phyloP scores from a whole-genome alignment of 23 red algal species.

The Gracilaria caudata region DNA sequence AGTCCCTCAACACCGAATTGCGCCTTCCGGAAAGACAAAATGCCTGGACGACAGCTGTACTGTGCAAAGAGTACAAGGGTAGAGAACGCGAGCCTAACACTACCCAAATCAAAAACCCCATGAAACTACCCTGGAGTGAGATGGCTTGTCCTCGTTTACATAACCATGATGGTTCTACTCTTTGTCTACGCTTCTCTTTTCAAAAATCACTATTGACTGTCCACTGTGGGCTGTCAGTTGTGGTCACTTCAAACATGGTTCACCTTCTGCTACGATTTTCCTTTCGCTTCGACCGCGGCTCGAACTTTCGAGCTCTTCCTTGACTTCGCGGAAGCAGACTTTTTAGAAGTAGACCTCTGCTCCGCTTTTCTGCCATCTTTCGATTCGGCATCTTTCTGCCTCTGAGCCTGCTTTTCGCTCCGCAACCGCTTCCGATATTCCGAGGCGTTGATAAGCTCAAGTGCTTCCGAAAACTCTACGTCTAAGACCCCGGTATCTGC shows the following conservation, averaged over 20 bases:
- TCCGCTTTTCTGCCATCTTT: neutral
- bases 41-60: too few species aligned
- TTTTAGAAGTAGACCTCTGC: neutral
- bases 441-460: slow-evolving; percentile 39
- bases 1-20: too few species aligned
- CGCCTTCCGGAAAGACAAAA: too few species aligned
- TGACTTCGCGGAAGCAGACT: neutral
- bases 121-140: too few species aligned
- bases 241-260: neutral
- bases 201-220: neutral
- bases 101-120: too few species aligned
- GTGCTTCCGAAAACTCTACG: slow-evolving; percentile 28
- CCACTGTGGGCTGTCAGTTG: neutral
- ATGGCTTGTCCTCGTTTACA: too few species aligned
- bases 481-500: slow-evolving; percentile 35
- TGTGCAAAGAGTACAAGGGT: too few species aligned
- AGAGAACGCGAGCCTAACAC: too few species aligned
- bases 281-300: neutral
- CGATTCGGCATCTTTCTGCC: slow-evolving; percentile 5
- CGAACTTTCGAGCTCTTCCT: neutral
- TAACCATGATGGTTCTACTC: too few species aligned
- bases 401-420: slow-evolving; percentile 43
- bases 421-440: slow-evolving; percentile 34
- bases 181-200: too few species aligned
- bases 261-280: neutral